Base-by-base conservation (phyloP, 805 yeast genomes). In the Saturnispora quitensis region DNA sequence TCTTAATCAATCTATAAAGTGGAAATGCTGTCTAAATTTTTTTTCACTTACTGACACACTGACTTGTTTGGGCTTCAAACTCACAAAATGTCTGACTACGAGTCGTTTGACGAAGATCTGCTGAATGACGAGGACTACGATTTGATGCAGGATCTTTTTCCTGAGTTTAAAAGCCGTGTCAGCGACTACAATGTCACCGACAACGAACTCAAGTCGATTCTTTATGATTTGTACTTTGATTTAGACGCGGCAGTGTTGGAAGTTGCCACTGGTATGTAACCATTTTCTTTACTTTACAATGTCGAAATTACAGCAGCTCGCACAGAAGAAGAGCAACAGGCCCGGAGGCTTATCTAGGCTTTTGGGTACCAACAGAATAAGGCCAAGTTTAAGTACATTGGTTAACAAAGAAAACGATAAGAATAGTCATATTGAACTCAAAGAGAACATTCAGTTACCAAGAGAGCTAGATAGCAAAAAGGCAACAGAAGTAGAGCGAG, bases 51-150 rank as follows among this genome's bases (percentile, higher is more conserved):
- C 18, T 40, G 20, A 18, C 18, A 10, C 13, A 31, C 12, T 31
- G 34, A 13, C 34, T 12, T 31, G 12, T 10, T 25, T 12, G 15
- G 15, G 34, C 34, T 31, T 31, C 13, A 31, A 31, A 31, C 12
- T 9, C 27, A 15, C 18, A 13, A 22, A n/a, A 50, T 45, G 50
- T 45, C 50, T 3, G 40, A 47, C 25, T 35, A 49, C 36, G 61
- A 58, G 10, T 50, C 48, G 7, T 51, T 54, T 45, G 66, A 68
- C 20, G 71, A 69, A 20, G 77, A 73, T 38, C 70, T 66, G 20
- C 67, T 67, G 33, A 68, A 68, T 17, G 69, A 68, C n/a, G 75
- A 71, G 22, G 78, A 74, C 20, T 73, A 71, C 48, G 69, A 55
- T 7, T 33, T 50, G 18, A 24, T 55, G 4, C 52, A 55, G 12